phyloP scores from a whole-genome alignment of 2,329 filamentous ascomycete genomes.

The Atkinsonella texensis region DNA sequence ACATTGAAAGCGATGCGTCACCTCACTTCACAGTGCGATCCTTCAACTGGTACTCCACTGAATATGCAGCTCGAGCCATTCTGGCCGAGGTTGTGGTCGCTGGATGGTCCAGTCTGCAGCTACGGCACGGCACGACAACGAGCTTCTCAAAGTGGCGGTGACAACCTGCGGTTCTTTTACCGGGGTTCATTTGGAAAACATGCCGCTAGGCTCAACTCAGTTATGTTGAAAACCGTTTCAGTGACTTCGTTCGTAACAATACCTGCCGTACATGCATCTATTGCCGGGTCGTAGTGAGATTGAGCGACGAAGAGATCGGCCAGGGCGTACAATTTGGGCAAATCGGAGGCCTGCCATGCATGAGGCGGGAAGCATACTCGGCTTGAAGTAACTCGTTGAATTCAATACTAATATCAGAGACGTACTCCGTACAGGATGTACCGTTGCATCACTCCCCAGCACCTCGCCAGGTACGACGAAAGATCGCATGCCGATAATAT shows the following conservation, averaged over 20 bases:
- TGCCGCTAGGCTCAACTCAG: neutral
- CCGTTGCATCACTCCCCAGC: neutral
- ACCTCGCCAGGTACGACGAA: conserved; percentile 27
- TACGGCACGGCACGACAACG: neutral
- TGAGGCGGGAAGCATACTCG: neutral
- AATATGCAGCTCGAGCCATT: neutral
- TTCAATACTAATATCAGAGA: neutral
- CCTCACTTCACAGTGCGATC: neutral
- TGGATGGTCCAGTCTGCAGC: neutral
- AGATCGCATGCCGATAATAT: conserved; percentile 67
- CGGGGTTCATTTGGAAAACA: neutral
- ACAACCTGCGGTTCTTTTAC: neutral
- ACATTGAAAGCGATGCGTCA: neutral
- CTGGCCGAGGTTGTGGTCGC: neutral
- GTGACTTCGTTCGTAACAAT: too few species aligned
- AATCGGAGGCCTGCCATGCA: too few species aligned
- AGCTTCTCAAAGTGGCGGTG: conserved; percentile 2
- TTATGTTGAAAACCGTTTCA: neutral
- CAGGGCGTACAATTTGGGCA: too few species aligned
- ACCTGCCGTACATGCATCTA: too few species aligned
- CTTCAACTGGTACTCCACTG: neutral
- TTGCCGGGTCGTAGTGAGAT: too few species aligned
- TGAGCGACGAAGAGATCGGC: too few species aligned
- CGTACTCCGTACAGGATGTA: neutral
- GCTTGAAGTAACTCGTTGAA: neutral